Evolutionary conservation across 768 basidiomycete genomes (phyloP).

Genomic region (Boletus reticulatus): DNA sequence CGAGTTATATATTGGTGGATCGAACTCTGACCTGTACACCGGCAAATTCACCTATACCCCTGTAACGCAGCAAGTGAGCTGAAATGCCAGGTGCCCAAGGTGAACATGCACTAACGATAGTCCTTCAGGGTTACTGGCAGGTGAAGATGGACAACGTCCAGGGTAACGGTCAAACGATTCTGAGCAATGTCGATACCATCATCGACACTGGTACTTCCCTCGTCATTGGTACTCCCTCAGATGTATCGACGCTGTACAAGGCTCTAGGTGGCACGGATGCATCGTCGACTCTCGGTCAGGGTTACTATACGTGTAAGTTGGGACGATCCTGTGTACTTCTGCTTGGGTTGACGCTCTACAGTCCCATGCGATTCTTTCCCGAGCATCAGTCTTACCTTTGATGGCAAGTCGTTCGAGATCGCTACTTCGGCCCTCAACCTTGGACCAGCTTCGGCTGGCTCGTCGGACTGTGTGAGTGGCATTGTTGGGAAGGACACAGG

Average conservation of each 20-base stretch:
- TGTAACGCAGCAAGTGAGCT: slow-evolving; percentile 25
- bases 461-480: slow-evolving; percentile 30
- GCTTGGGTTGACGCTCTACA: background rate
- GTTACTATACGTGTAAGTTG: slow-evolving; percentile 31
- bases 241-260: background rate
- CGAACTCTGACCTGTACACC: slow-evolving; percentile 35
- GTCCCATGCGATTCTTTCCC: slow-evolving; percentile 32
- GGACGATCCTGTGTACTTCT: background rate
- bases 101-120: slow-evolving; percentile 1
- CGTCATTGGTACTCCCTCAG: slow-evolving; percentile 1
- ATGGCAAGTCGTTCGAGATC: slow-evolving; percentile 35
- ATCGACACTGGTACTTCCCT: slow-evolving; percentile 23
- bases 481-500: slow-evolving; percentile 18
- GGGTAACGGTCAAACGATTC: background rate
- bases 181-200: slow-evolving; percentile 5
- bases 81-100: too few species aligned
- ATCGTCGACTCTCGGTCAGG: slow-evolving; percentile 15
- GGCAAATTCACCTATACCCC: slow-evolving; percentile 35
- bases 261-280: slow-evolving; percentile 5
- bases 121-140: slow-evolving; percentile 11
- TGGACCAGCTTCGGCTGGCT: slow-evolving; percentile 25
- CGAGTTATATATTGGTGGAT: slow-evolving; percentile 42
- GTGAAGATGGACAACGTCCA: slow-evolving; percentile 10
- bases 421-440: slow-evolving; percentile 35
- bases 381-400: slow-evolving; percentile 34